These are phyloP conservation scores for Solanum ossicruentum DNA, from an alignment of 257 asterid species.

Conservation along the genomic window DNA sequence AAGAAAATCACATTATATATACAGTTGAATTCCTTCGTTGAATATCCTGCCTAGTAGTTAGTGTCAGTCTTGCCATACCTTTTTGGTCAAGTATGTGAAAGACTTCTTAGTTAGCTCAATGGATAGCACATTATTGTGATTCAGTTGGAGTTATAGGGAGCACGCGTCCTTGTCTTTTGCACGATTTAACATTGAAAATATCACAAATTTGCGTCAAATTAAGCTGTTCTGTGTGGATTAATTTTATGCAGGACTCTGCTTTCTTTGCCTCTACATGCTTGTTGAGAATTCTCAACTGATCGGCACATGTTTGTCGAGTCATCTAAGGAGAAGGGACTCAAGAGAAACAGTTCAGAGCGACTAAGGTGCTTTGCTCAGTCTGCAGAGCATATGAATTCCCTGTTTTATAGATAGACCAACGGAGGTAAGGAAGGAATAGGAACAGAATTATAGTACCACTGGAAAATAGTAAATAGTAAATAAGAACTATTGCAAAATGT, in stretches of 20 bases:
- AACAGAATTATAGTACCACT: neutral
- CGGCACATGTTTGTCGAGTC: constrained; percentile 24
- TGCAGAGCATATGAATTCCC: neutral
- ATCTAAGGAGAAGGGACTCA: constrained; percentile 38
- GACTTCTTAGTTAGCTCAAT: neutral
- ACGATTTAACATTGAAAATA: neutral
- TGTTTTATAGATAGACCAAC: neutral
- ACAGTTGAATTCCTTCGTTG: neutral
- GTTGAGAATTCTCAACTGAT: constrained; percentile 34
- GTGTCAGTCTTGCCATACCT: neutral
- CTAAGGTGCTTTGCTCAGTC: neutral
- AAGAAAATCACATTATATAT: neutral
- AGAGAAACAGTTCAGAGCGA: constrained; percentile 30
- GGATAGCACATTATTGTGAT: neutral
- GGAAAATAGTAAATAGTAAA: neutral
- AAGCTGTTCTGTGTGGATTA: neutral
- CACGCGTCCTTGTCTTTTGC: neutral
- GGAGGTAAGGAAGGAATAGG: neutral
- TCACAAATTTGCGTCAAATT: neutral
- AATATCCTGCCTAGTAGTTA: neutral
- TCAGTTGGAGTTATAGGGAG: neutral
- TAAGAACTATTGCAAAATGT: neutral
- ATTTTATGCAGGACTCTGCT: constrained; percentile 56
- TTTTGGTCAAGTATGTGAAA: neutral
- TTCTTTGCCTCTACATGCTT: constrained; percentile 57